A percentile compares a stretch with the other conserved stretches of the same genome.
Evolutionary conservation across 495 filamentous ascomycete genomes (phyloP).

Genomic region (Tuber microsphaerosporum): DNA sequence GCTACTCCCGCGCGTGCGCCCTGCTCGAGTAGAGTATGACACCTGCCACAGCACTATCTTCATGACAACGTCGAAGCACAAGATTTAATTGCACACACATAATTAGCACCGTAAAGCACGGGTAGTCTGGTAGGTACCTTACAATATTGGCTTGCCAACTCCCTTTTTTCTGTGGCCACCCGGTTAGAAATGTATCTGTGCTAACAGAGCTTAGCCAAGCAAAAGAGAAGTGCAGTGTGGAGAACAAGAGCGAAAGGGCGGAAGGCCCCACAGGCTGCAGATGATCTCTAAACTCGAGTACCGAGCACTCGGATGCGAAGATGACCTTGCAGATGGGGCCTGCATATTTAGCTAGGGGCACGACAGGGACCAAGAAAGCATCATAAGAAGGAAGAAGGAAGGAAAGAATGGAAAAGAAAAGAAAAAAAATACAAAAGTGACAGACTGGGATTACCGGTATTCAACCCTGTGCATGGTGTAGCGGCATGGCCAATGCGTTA

Average conservation of each 20-base stretch:
- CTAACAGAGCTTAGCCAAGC: background rate
- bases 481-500: background rate
- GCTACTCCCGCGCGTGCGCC: background rate
- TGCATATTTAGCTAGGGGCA: background rate
- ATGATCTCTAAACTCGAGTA: background rate
- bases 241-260: background rate
- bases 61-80: background rate
- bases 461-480: background rate
- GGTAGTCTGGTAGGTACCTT: background rate
- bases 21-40: background rate
- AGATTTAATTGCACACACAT: background rate
- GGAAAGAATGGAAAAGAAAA: background rate
- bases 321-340: background rate
- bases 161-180: background rate
- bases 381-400: background rate
- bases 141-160: background rate
- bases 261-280: background rate
- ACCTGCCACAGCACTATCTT: background rate
- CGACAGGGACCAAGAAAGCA: background rate
- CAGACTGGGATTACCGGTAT: background rate
- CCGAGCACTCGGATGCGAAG: conserved; percentile 2
- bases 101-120: background rate
- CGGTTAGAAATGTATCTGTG: background rate
- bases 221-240: conserved; percentile 1
- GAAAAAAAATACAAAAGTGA: background rate